Conservation (phyloP, 345 rosid genomes). For the Citrus reticulata region DNA sequence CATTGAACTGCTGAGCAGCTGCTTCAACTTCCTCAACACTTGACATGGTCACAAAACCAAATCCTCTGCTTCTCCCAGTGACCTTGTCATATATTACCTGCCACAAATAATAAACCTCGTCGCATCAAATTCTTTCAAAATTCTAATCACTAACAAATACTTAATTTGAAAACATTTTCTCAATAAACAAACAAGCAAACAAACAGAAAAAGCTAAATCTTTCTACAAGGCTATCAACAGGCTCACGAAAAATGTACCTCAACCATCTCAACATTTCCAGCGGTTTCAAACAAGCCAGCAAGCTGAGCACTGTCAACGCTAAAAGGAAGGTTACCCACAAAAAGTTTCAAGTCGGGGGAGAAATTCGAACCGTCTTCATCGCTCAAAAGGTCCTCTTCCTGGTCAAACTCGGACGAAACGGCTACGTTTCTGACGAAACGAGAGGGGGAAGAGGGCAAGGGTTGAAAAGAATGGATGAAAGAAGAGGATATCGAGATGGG, state of each 20-base stretch:
- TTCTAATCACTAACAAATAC: neutral
- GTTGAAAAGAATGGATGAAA: constrained; percentile 26
- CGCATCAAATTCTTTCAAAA: neutral
- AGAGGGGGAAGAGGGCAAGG: constrained; percentile 25
- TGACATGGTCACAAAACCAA: constrained; percentile 97
- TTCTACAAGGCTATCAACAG: neutral
- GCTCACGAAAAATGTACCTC: constrained; percentile 48
- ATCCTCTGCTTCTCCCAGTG: constrained; percentile 96
- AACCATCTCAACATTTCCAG: constrained; percentile 92
- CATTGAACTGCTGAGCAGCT: constrained; percentile 81
- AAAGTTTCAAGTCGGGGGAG: constrained; percentile 76
- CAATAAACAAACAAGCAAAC: too few species aligned
- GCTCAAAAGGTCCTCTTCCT: constrained; percentile 54
- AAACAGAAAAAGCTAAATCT: neutral
- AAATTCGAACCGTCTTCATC: constrained; percentile 43
- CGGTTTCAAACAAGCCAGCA: constrained; percentile 69
- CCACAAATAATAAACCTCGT: constrained; percentile 21
- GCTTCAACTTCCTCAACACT: constrained; percentile 64
- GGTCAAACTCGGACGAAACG: constrained; percentile 54
- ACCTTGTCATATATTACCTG: constrained; percentile 93
- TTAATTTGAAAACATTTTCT: neutral
- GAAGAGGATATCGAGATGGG: constrained; percentile 35
- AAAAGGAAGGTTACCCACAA: constrained; percentile 96
- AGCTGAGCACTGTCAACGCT: constrained; percentile 86
- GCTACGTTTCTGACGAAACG: constrained; percentile 58